Conservation (phyloP, 257 asterid species). For the Solanum megistacrolobum region DNA sequence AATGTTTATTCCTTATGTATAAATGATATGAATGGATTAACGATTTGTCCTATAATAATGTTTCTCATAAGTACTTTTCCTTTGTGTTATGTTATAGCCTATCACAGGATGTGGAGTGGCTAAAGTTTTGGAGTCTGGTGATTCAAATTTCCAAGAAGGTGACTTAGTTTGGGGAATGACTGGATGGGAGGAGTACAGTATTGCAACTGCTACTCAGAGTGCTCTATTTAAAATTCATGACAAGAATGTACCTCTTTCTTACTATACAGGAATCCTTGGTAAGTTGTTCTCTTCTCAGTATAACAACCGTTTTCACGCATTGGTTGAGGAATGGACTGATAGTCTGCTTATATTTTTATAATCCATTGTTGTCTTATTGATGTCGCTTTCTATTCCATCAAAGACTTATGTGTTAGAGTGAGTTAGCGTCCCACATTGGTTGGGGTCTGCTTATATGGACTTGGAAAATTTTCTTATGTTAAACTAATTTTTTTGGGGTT, state of each 20-base stretch:
- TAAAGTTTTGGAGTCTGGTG: slow-evolving; percentile 16
- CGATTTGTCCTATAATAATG: background rate
- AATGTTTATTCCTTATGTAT: background rate
- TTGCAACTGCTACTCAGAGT: background rate
- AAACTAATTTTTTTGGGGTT: background rate
- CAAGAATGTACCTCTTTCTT: slow-evolving; percentile 43
- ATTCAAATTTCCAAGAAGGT: slow-evolving; percentile 15
- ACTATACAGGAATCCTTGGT: slow-evolving; percentile 57
- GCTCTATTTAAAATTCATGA: slow-evolving; percentile 13
- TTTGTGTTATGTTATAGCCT: background rate
- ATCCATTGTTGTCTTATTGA: background rate
- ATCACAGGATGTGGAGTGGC: slow-evolving; percentile 23
- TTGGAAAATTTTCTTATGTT: no score
- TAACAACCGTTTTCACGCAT: no score
- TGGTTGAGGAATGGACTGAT: background rate
- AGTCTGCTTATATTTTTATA: background rate
- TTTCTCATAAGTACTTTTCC: background rate
- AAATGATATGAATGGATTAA: no score
- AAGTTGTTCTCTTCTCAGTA: background rate
- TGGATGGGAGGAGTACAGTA: slow-evolving; percentile 26
- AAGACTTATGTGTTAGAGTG: background rate
- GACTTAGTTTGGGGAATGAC: slow-evolving; percentile 19
- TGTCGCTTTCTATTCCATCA: background rate
- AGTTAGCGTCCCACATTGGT: background rate
- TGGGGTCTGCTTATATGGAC: background rate